phyloP scores from a whole-genome alignment of 805 yeast genomes.

The Starmerella sirachaensis region DNA sequence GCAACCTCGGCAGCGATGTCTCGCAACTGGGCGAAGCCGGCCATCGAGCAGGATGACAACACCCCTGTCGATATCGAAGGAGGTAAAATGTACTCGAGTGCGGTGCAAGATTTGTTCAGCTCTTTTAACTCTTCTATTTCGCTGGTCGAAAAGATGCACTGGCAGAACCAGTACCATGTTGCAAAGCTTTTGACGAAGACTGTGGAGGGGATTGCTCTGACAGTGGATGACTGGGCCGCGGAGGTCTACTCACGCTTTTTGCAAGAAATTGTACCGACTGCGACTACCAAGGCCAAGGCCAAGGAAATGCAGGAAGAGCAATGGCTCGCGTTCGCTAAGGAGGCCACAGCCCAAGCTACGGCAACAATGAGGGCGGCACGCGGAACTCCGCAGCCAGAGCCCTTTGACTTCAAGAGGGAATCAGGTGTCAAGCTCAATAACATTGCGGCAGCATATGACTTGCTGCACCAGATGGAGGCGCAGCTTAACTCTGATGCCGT shows the following conservation, averaged over 20 bases:
- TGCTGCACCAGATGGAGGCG: conserved; percentile 26
- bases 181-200: conserved; percentile 51
- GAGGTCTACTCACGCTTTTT: conserved; percentile 18
- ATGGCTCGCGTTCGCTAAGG: conserved; percentile 30
- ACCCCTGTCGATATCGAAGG: conserved; percentile 37
- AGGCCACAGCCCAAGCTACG: conserved; percentile 25
- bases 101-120: conserved; percentile 56
- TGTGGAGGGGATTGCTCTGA: conserved; percentile 51
- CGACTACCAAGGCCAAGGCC: not conserved
- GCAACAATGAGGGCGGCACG: conserved; percentile 18
- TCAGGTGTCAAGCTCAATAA: conserved; percentile 73
- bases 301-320: conserved; percentile 24
- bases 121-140: conserved; percentile 46
- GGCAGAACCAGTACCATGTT: conserved; percentile 54
- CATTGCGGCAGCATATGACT: conserved; percentile 30
- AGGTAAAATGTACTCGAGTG: conserved; percentile 37
- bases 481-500: conserved; percentile 44
- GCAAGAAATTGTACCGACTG: conserved; percentile 8
- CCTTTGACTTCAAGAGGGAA: conserved; percentile 46
- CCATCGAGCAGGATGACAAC: conserved; percentile 48
- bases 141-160: conserved; percentile 47
- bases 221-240: conserved; percentile 42
- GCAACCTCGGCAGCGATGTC: conserved; percentile 37
- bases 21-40: conserved; percentile 38
- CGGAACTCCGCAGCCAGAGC: conserved; percentile 26